Percentiles rank a stretch among this genome's conserved stretches.
Evolutionary conservation across 2,329 filamentous ascomycete genomes (phyloP).

Genomic region (Plectosphaerella plurivora): DNA sequence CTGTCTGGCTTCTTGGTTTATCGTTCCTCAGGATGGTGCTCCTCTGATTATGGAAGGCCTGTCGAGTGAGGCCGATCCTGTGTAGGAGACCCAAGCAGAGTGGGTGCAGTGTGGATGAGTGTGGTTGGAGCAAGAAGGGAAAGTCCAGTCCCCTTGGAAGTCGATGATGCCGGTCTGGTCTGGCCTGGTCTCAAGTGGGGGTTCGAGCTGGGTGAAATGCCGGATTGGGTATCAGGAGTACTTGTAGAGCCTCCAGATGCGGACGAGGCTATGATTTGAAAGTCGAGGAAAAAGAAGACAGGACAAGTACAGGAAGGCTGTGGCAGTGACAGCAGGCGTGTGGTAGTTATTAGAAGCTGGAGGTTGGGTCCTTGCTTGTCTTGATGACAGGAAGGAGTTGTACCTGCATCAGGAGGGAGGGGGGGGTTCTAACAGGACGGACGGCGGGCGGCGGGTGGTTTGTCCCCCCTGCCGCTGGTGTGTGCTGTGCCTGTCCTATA

Average conservation of each 20-base stretch:
- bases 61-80: not conserved
- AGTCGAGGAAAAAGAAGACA: not conserved
- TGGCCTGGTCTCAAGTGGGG: not conserved
- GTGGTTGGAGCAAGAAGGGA: not conserved
- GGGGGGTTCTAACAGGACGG: not conserved
- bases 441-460: not conserved
- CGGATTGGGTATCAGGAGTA: not conserved
- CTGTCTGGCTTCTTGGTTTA: no score
- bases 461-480: no score
- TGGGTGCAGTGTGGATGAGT: not conserved
- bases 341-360: constrained; percentile 1
- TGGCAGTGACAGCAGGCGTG: not conserved
- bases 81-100: not conserved
- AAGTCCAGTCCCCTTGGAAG: no score
- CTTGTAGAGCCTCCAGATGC: not conserved
- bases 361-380: not conserved
- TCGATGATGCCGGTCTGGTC: not conserved
- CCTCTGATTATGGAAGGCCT: no score
- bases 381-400: not conserved
- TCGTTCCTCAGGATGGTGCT: no score
- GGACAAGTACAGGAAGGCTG: not conserved
- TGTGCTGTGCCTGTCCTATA: no score
- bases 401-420: constrained; percentile 1
- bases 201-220: not conserved
- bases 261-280: not conserved